Percentiles rank a stretch among this genome's conserved stretches.
Conservation (phyloP, 2,329 filamentous ascomycete genomes). For the Ceratocystiopsis minuta region DNA sequence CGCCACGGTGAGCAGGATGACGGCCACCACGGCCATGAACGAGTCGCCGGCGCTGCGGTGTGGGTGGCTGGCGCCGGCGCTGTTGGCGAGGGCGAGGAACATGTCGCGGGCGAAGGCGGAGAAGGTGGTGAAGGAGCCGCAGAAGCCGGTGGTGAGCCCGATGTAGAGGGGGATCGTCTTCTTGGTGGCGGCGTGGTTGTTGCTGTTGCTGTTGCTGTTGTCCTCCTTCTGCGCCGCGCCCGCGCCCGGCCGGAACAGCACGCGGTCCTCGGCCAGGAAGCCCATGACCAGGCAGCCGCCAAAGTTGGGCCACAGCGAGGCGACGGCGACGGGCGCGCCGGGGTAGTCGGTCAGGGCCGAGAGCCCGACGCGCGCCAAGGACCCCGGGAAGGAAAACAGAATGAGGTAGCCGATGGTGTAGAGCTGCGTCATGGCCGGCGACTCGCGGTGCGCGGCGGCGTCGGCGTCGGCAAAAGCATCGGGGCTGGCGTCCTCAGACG, state of each 20-base stretch:
- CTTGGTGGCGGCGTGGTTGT: constrained; percentile 45
- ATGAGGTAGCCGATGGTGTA: constrained; percentile 70
- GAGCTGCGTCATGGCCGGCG: constrained; percentile 35
- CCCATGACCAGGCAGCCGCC: constrained; percentile 69
- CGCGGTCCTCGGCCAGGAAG: constrained; percentile 35
- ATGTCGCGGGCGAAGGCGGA: constrained; percentile 49
- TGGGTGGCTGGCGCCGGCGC: constrained; percentile 13
- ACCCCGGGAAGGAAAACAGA: constrained; percentile 71
- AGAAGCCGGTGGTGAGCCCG: constrained; percentile 53
- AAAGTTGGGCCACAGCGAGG: constrained; percentile 76
- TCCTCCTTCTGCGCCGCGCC: constrained; percentile 22
- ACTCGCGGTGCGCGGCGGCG: too few relatives aligned
- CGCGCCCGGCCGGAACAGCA: constrained; percentile 29
- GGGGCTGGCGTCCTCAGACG: constrained; percentile 13
- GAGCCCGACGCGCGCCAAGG: constrained; percentile 64
- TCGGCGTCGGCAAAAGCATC: constrained; percentile 24
- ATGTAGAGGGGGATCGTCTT: constrained; percentile 71
- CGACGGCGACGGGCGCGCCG: constrained; percentile 54
- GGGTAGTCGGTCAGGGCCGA: constrained; percentile 66
- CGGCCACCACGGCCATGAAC: constrained; percentile 62
- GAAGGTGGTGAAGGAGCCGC: constrained; percentile 53
- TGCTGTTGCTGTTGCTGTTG: constrained; percentile 18
- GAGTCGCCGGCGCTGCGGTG: constrained; percentile 57
- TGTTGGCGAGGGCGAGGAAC: constrained; percentile 57
- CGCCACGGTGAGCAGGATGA: constrained; percentile 53